phyloP scores from a whole-genome alignment of 148 eudicot species.

The Amaranthus hypochondriacus region DNA sequence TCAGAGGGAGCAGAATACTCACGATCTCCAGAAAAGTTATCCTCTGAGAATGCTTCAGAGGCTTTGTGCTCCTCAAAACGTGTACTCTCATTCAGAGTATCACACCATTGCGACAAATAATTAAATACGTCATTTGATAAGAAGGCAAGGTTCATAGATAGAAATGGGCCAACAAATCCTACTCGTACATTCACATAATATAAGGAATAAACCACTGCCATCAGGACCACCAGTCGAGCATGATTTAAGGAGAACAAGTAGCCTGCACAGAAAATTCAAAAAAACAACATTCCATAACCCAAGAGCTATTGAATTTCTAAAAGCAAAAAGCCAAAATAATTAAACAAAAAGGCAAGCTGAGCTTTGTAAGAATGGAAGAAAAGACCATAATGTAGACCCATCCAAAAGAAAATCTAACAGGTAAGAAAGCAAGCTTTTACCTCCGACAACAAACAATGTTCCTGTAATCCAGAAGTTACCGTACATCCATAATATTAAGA shows the following conservation, averaged over 20 bases:
- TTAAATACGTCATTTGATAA: slow-evolving; percentile 69
- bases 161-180: slow-evolving; percentile 83
- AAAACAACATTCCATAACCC: too few species aligned
- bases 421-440: slow-evolving; percentile 38
- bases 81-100: slow-evolving; percentile 67
- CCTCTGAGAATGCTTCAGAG: slow-evolving; percentile 61
- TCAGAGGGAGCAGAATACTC: slow-evolving; percentile 60
- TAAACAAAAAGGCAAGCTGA: not conserved
- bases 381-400: not conserved
- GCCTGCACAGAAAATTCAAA: slow-evolving; percentile 43
- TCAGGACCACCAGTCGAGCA: slow-evolving; percentile 83
- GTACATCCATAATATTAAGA: slow-evolving; percentile 89
- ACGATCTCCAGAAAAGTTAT: slow-evolving; percentile 53
- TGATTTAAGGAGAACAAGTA: slow-evolving; percentile 91
- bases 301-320: not conserved
- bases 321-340: not conserved
- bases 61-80: slow-evolving; percentile 72
- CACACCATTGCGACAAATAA: slow-evolving; percentile 84
- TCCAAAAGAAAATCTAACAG: slow-evolving; percentile 6
- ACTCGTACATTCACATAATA: slow-evolving; percentile 78
- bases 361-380: not conserved
- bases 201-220: slow-evolving; percentile 69
- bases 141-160: slow-evolving; percentile 82
- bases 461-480: slow-evolving; percentile 99
- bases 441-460: slow-evolving; percentile 83